phyloP scores from a whole-genome alignment of 108 stramenopile genomes.

The Epipyxis sp. region DNA sequence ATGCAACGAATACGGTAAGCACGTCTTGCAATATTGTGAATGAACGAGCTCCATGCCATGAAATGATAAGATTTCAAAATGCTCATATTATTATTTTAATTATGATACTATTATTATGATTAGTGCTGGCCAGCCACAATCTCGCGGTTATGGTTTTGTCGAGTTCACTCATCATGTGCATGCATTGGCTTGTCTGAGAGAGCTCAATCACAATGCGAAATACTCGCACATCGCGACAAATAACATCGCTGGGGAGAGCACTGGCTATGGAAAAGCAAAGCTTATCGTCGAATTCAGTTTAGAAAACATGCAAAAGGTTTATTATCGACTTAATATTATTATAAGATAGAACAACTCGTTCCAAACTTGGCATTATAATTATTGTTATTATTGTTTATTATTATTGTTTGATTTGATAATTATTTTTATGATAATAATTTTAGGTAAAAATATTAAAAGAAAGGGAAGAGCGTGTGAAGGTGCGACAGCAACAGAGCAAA shows the following conservation, averaged over 20 bases:
- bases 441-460: constrained; percentile 48
- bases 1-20: constrained; percentile 59
- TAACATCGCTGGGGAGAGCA: constrained; percentile 18
- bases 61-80: background rate
- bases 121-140: constrained; percentile 52
- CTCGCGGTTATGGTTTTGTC: constrained; percentile 95
- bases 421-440: too few species aligned
- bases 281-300: constrained; percentile 55
- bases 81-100: background rate
- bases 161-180: constrained; percentile 91
- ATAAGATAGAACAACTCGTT: too few species aligned
- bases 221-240: too few species aligned
- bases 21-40: constrained; percentile 28
- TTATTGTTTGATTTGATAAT: too few species aligned
- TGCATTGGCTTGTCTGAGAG: constrained; percentile 88
- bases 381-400: too few species aligned
- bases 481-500: background rate
- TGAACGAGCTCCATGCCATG: constrained; percentile 35
- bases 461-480: background rate
- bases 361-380: too few species aligned
- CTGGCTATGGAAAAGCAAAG: constrained; percentile 25
- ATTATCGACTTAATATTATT: too few species aligned
- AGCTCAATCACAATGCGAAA: constrained; percentile 89
- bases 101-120: constrained; percentile 72
- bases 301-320: constrained; percentile 54